phyloP scores from a whole-genome alignment of 2,329 filamentous ascomycete genomes.

The Trichoderma sp. region DNA sequence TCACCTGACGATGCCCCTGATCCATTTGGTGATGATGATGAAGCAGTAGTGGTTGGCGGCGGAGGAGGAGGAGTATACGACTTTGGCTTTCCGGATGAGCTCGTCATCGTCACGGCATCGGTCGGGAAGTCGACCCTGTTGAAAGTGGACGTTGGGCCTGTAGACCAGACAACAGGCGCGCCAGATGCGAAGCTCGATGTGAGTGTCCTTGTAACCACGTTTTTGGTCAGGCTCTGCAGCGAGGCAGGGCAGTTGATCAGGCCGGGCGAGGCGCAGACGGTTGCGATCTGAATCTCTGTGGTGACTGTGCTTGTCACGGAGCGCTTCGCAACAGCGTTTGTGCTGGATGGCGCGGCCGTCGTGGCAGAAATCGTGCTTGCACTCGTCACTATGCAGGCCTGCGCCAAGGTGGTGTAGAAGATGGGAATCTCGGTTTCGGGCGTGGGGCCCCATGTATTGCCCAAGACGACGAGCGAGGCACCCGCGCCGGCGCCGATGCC shows the following conservation, averaged over 20 bases:
- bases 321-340: slow-evolving; percentile 28
- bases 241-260: slow-evolving; percentile 56
- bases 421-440: slow-evolving; percentile 53
- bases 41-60: background rate
- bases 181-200: slow-evolving; percentile 48
- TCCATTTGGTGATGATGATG: background rate
- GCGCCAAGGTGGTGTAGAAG: slow-evolving; percentile 55
- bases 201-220: slow-evolving; percentile 45
- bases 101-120: slow-evolving; percentile 35
- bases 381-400: slow-evolving; percentile 45
- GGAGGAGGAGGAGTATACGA: slow-evolving; percentile 46
- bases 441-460: slow-evolving; percentile 54
- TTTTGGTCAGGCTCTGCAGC: slow-evolving; percentile 50
- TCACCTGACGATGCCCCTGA: background rate
- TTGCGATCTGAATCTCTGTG: slow-evolving; percentile 48
- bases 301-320: slow-evolving; percentile 48
- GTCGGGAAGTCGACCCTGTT: slow-evolving; percentile 49
- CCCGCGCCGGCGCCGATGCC: slow-evolving; percentile 59
- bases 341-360: slow-evolving; percentile 31
- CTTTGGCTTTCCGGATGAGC: slow-evolving; percentile 46
- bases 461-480: slow-evolving; percentile 51
- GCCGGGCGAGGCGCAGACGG: slow-evolving; percentile 48
- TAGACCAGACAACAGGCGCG: slow-evolving; percentile 34
- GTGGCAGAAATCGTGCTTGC: slow-evolving; percentile 31
- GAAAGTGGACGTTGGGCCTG: slow-evolving; percentile 36